These are phyloP conservation scores for Pichia thaimueangensis DNA, from an alignment of 805 yeast species.

Conservation along the genomic window DNA sequence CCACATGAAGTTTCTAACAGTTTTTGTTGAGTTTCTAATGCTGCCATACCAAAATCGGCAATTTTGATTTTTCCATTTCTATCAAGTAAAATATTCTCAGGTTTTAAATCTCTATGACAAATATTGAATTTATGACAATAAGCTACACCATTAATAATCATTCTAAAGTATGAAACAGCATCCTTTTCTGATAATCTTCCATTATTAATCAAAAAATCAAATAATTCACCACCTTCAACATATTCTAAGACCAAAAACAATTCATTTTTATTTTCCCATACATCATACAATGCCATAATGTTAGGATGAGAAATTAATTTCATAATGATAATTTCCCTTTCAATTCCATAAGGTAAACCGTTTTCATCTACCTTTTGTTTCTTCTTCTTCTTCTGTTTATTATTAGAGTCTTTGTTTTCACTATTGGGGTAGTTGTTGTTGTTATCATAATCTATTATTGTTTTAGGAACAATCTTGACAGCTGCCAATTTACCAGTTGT, in stretches of 20 bases:
- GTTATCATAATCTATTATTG: slow-evolving; percentile 24
- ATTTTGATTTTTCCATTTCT: slow-evolving; percentile 60
- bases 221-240: slow-evolving; percentile 84
- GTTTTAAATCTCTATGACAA: slow-evolving; percentile 77
- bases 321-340: slow-evolving; percentile 96
- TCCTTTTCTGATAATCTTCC: slow-evolving; percentile 69
- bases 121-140: slow-evolving; percentile 78
- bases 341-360: slow-evolving; percentile 90
- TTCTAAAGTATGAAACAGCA: slow-evolving; percentile 71
- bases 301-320: slow-evolving; percentile 90
- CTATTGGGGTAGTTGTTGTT: slow-evolving; percentile 2
- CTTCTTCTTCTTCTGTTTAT: slow-evolving; percentile 22
- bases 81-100: slow-evolving; percentile 71
- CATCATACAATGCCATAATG: slow-evolving; percentile 89
- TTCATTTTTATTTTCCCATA: slow-evolving; percentile 95
- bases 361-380: slow-evolving; percentile 23
- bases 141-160: slow-evolving; percentile 70
- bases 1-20: slow-evolving; percentile 79
- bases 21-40: slow-evolving; percentile 64
- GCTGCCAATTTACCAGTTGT: slow-evolving; percentile 73
- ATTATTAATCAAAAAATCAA: slow-evolving; percentile 63
- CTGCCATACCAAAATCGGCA: slow-evolving; percentile 90
- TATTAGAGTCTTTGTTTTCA: not conserved
- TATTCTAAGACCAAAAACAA: slow-evolving; percentile 72
- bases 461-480: slow-evolving; percentile 72